A percentile compares a stretch with the other conserved stretches of the same genome.
These are phyloP conservation scores for Ganoderma lingzhi DNA, from an alignment of 1,284 basidiomycete species.

Conservation along the genomic window DNA sequence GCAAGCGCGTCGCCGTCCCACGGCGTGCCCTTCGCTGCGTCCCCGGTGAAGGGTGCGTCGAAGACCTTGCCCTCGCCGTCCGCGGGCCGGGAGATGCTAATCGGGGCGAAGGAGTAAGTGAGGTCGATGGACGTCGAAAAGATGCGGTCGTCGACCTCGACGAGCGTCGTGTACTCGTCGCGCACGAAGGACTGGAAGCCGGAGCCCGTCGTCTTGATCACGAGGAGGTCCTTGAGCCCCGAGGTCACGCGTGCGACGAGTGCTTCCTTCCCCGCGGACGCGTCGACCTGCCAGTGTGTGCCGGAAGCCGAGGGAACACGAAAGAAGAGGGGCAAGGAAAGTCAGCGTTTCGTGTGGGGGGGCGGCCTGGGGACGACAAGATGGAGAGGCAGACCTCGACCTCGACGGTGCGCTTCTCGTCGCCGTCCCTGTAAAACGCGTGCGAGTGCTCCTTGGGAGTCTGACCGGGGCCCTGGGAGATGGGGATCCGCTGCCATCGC, in stretches of 20 bases:
- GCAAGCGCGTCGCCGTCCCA: conserved; percentile 71
- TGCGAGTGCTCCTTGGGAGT: conserved; percentile 72
- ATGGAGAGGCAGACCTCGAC: conserved; percentile 57
- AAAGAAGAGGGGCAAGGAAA: no score
- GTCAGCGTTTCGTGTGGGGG: neutral
- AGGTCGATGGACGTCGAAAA: conserved; percentile 88
- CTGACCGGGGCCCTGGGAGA: conserved; percentile 39
- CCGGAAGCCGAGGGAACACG: neutral
- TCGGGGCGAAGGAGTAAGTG: conserved; percentile 66
- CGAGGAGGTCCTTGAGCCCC: conserved; percentile 83
- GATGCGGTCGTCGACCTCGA: conserved; percentile 85
- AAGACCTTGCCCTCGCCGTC: conserved; percentile 55
- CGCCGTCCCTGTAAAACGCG: conserved; percentile 89
- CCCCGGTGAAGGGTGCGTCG: conserved; percentile 47
- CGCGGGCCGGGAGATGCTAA: conserved; percentile 53
- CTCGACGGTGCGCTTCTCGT: conserved; percentile 82
- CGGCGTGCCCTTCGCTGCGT: conserved; percentile 56
- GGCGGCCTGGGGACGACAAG: neutral
- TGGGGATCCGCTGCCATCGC: conserved; percentile 85
- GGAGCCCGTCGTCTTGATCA: conserved; percentile 91
- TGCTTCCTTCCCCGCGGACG: conserved; percentile 62
- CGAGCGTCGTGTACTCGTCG: conserved; percentile 91
- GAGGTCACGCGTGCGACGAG: conserved; percentile 68
- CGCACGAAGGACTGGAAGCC: conserved; percentile 85
- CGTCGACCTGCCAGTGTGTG: conserved; percentile 60